phyloP scores from a whole-genome alignment of 2,329 filamentous ascomycete species.

The Diaporthe ampelina region DNA sequence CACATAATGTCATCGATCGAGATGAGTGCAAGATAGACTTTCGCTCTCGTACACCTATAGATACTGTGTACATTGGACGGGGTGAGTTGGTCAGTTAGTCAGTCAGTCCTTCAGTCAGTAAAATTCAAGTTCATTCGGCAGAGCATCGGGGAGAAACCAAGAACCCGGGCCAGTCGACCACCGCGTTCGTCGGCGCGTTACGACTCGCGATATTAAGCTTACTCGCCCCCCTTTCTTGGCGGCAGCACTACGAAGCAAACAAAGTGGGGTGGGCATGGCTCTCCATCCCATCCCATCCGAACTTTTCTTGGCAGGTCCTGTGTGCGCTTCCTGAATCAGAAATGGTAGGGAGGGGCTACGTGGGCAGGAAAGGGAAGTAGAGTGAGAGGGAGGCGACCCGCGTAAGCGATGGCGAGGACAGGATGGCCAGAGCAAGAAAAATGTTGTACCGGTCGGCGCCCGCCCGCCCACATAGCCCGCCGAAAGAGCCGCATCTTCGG shows the following conservation, averaged over 20 bases:
- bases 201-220: conserved; percentile 34
- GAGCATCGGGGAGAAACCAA: background rate
- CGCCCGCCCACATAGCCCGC: conserved; percentile 3
- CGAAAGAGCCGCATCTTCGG: conserved; percentile 20
- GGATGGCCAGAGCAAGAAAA: background rate
- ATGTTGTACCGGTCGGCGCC: background rate
- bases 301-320: background rate
- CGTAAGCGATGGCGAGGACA: background rate
- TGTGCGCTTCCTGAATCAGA: background rate
- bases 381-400: background rate
- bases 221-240: conserved; percentile 32
- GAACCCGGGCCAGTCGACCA: background rate
- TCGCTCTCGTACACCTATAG: background rate
- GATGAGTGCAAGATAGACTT: background rate
- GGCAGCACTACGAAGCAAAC: conserved; percentile 2
- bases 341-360: background rate
- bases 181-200: conserved; percentile 15
- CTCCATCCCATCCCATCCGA: conserved; percentile 1
- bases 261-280: background rate
- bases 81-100: background rate
- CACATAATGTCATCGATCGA: background rate
- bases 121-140: background rate
- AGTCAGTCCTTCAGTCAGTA: background rate
- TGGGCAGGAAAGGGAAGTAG: background rate
- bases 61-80: conserved; percentile 4